Evolutionary conservation across 2,329 filamentous ascomycete genomes (phyloP), one percentile per base, ranked within the genome.

Genomic region (Aspergillus sp.): DNA sequence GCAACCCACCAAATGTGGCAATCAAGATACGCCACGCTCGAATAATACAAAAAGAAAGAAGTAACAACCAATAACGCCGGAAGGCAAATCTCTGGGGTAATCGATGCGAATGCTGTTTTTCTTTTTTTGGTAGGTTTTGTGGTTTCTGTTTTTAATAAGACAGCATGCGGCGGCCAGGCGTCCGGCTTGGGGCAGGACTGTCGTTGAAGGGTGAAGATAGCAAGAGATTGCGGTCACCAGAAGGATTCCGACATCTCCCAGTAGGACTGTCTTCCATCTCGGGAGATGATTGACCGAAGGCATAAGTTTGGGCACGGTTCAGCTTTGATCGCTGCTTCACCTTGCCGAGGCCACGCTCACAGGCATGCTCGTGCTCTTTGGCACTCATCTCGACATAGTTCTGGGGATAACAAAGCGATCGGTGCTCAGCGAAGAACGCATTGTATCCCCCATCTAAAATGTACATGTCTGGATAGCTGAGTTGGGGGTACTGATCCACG

Each of bases 301-400:
- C 91, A 73, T 93, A 98, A 1, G 93, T 98, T 68, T 93, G 86
- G 30, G 93, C 89, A 53, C 93, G 82, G 65, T 81, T 80, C 47
- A 98, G 76, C 61, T 91, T 93, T 57, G 86, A 85, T 59, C 90
- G 78, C 65, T 93, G 85, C 69, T 94, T 91, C 59, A 98, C 81
- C 65, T 89, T 90, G 60, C 89, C 88, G 75, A 98, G 84, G 60
- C 94, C 91, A 57, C 88, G 86, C 73, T 98, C 93, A 66, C 93
- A 97, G 39, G 90, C 93, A 60, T 83, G 83, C 58, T 88, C 86
- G 69, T 98, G 90, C 65, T 91, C 88, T 64, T 91, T 86, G 54
- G 86, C 88, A 55, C 83, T 86, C 93, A 98, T 98, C 69, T 93
- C 89, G 49, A 98, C 88, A 63, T 98, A 98, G 63, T 91, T 89